Evolutionary conservation across 805 yeast genomes (phyloP), one percentile per base, ranked within the genome.

Genomic region (Yarrowia sp.): DNA sequence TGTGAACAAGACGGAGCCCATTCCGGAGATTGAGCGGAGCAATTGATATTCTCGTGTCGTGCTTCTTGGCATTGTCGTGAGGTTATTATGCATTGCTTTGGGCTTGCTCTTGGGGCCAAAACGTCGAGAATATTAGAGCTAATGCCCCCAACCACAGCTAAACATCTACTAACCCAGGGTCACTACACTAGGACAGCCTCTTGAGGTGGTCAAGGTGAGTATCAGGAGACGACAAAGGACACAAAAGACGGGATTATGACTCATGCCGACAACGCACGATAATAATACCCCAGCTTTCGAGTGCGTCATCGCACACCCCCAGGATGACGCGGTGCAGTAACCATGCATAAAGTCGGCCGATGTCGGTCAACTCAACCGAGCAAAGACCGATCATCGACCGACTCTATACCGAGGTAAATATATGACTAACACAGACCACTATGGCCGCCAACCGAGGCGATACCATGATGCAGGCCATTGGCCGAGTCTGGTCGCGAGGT

Each of bases 361-460:
- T 2, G 15, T 55, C 61, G 61, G 61, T 13, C 42, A 28, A 8
- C 7, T 33, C 22, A 35, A 8, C 58, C 43, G 58, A 51, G 32
- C 42, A 50, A 35, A 4, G 57, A 32, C 57, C 57, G 57, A 50
- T 35, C n/a, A 38, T 28, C 43, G n/a, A 28, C 43, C n/a, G 14
- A 28, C 11, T 28, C 17, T 35, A 47, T 15, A 32, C 39, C 53
- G 36, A 47, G 38, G 53, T 11, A 32, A 22, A 47, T n/a, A 32
- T 15, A 55, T 41, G 35, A 39, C 61, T 55, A 55, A 55, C 51
- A 33, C 33, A 93, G 80, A 93, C 99, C 65, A 95, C 99, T 8
- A 92, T 95, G 97, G 98, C 98, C 44, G 98, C 99, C 63, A 91
- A 95, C 80, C 83, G 99, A 74, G 79, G 82, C 35, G 80, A 93